A percentile compares a stretch with the other conserved stretches of the same genome.
phyloP scores from a whole-genome alignment of 768 basidiomycete species.

The Naganishia kalamii region DNA sequence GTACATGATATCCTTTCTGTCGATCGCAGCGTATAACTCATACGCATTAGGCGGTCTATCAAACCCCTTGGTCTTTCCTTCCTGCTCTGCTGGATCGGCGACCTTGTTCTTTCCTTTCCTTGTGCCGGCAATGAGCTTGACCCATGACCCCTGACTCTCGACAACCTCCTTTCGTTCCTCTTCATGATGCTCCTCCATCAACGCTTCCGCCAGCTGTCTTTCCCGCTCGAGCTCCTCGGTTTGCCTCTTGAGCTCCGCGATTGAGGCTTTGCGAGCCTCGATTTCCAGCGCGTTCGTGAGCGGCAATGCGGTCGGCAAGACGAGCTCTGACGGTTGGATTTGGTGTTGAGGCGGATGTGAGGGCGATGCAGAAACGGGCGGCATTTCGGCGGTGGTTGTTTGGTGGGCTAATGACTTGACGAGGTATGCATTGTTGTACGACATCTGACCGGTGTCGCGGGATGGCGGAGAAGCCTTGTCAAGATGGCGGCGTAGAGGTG shows the following conservation, averaged over 20 bases:
- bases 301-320: conserved; percentile 22
- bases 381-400: neutral
- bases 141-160: conserved; percentile 22
- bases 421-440: conserved; percentile 20
- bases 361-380: neutral
- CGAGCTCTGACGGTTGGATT: neutral
- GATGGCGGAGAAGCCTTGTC: no score
- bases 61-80: conserved; percentile 28
- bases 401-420: conserved; percentile 5
- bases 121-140: conserved; percentile 17
- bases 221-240: conserved; percentile 29
- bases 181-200: conserved; percentile 37
- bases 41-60: conserved; percentile 51
- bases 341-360: neutral
- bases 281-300: conserved; percentile 23
- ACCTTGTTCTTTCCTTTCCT: conserved; percentile 25
- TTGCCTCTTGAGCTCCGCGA: conserved; percentile 38
- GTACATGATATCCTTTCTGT: conserved; percentile 75
- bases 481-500: no score
- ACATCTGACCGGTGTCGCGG: neutral
- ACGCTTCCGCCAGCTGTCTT: conserved; percentile 36
- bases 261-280: conserved; percentile 33
- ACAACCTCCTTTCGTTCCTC: conserved; percentile 26
- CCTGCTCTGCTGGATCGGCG: conserved; percentile 10
- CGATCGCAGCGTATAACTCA: conserved; percentile 75